phyloP scores from a whole-genome alignment of 331 rosid species.

The Prunus yedoensis region DNA sequence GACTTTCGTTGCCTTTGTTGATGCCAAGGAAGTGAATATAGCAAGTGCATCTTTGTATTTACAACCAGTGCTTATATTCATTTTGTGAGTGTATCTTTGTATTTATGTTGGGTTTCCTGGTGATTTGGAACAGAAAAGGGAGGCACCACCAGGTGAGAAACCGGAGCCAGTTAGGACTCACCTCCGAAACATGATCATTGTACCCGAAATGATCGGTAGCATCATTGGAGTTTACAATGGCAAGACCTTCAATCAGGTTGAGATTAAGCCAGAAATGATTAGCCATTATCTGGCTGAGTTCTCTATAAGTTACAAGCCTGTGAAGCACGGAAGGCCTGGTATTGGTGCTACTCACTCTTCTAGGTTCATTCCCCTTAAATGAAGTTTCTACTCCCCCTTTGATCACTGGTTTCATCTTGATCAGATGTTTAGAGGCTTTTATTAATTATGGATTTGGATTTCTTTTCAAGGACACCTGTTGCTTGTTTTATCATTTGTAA shows the following conservation, averaged over 20 bases:
- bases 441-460: slow-evolving; percentile 10
- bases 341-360: slow-evolving; percentile 47
- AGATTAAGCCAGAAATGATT: slow-evolving; percentile 86
- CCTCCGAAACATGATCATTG: slow-evolving; percentile 82
- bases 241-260: slow-evolving; percentile 88
- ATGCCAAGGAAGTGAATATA: neutral
- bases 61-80: neutral
- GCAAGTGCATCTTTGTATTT: neutral
- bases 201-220: slow-evolving; percentile 88
- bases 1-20: neutral
- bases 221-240: slow-evolving; percentile 85
- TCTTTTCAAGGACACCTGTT: neutral
- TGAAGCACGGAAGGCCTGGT: slow-evolving; percentile 67
- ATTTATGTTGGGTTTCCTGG: neutral
- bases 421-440: neutral
- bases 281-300: slow-evolving; percentile 86
- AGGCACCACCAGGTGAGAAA: slow-evolving; percentile 83
- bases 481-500: slow-evolving; percentile 10
- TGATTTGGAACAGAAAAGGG: slow-evolving; percentile 54
- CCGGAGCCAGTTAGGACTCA: slow-evolving; percentile 86
- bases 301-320: slow-evolving; percentile 87
- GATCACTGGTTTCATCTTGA: neutral
- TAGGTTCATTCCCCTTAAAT: slow-evolving; percentile 90
- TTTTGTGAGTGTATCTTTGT: neutral
- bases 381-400: neutral